These are phyloP conservation scores for Verticillium alfalfae DNA, from an alignment of 2,329 filamentous ascomycete species.

Conservation along the genomic window DNA sequence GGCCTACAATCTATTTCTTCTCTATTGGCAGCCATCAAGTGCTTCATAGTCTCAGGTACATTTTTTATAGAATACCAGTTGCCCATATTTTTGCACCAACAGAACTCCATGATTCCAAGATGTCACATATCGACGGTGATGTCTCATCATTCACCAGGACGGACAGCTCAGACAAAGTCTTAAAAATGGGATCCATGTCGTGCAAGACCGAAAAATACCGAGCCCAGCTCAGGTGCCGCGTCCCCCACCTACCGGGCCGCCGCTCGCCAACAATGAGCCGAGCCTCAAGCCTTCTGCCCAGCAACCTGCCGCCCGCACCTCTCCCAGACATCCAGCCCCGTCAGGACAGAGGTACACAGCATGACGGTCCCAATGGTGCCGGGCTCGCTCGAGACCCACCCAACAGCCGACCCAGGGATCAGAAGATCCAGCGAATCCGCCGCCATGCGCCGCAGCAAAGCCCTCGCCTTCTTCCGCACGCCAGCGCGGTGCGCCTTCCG, in stretches of 20 bases:
- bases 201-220: not conserved
- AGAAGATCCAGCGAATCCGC: constrained; percentile 1
- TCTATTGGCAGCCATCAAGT: too few species aligned
- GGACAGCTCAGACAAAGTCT: too few species aligned
- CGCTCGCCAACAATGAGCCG: not conserved
- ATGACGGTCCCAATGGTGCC: constrained; percentile 1
- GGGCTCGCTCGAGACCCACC: not conserved
- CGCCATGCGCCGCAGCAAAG: constrained; percentile 7
- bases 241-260: not conserved
- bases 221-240: not conserved
- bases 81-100: too few species aligned
- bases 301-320: not conserved
- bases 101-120: too few species aligned
- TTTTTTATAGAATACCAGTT: too few species aligned
- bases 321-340: constrained; percentile 2
- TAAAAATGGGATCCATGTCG: too few species aligned
- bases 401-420: not conserved
- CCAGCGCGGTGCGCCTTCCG: constrained; percentile 20
- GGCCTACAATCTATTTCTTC: too few species aligned
- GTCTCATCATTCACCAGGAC: too few species aligned
- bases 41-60: too few species aligned
- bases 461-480: constrained; percentile 20
- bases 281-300: not conserved
- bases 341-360: constrained; percentile 3
- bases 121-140: too few species aligned